Evolutionary conservation across 805 yeast genomes (phyloP).

Genomic region (Alloascoidea hylecoeti): DNA sequence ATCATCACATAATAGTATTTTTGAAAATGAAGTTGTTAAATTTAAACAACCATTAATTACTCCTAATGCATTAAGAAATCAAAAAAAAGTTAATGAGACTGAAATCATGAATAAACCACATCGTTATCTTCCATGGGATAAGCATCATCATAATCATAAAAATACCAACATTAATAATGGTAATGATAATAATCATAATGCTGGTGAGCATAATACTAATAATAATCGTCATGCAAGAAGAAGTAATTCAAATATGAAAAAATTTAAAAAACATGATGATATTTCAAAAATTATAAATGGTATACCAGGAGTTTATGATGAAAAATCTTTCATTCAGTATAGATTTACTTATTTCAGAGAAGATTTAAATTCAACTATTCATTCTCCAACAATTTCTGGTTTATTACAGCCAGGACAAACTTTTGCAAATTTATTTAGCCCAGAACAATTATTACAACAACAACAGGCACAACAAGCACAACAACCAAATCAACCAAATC

Average conservation of each 20-base stretch:
- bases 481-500: background rate
- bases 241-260: constrained; percentile 2
- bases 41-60: constrained; percentile 3
- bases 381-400: constrained; percentile 80
- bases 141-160: constrained; percentile 11
- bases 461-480: constrained; percentile 6
- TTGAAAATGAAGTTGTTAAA: constrained; percentile 7
- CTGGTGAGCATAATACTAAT: background rate
- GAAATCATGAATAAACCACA: constrained; percentile 56
- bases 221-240: constrained; percentile 3
- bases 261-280: constrained; percentile 6
- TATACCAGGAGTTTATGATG: constrained; percentile 8
- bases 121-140: constrained; percentile 64
- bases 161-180: constrained; percentile 4
- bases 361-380: constrained; percentile 78
- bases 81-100: constrained; percentile 38
- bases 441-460: no score
- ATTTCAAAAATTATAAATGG: constrained; percentile 6
- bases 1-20: no score
- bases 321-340: constrained; percentile 37
- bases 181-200: constrained; percentile 6
- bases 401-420: constrained; percentile 47
- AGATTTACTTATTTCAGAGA: constrained; percentile 90
- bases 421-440: constrained; percentile 49
- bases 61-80: constrained; percentile 14